phyloP scores from a whole-genome alignment of 495 filamentous ascomycete species.

The Penicillium nucicola region DNA sequence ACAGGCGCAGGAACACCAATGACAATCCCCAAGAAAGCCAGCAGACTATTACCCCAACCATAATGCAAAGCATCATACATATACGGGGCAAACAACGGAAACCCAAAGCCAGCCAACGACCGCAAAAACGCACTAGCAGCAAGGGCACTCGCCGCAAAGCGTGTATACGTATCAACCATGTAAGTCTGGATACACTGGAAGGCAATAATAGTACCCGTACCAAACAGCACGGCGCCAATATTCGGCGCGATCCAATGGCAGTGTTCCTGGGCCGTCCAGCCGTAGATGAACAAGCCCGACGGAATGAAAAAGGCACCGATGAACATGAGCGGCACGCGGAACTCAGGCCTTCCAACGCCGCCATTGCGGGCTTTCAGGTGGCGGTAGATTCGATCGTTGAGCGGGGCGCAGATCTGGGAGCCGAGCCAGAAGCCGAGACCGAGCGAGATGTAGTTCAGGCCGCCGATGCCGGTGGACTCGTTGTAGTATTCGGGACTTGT shows the following conservation, averaged over 20 bases:
- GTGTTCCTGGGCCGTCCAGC: conserved; percentile 62
- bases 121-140: conserved; percentile 66
- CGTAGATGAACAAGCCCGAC: conserved; percentile 67
- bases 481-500: conserved; percentile 50
- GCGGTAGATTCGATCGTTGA: conserved; percentile 66
- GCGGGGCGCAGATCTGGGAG: conserved; percentile 57
- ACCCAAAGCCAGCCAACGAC: conserved; percentile 67
- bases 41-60: conserved; percentile 63
- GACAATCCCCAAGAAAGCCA: conserved; percentile 52
- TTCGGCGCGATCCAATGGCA: conserved; percentile 72
- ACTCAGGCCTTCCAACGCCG: conserved; percentile 59
- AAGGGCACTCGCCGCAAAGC: conserved; percentile 70
- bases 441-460: conserved; percentile 69
- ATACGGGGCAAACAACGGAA: conserved; percentile 71
- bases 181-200: conserved; percentile 75
- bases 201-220: conserved; percentile 55
- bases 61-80: conserved; percentile 58
- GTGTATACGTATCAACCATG: conserved; percentile 72
- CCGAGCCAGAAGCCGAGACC: conserved; percentile 67
- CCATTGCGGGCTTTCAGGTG: conserved; percentile 57
- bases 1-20: conserved; percentile 59
- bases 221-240: conserved; percentile 61
- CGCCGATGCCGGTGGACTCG: conserved; percentile 57
- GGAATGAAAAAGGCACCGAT: conserved; percentile 58
- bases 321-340: conserved; percentile 62